These are phyloP conservation scores for Thraustochytrium striatum DNA, from an alignment of 352 stramenopile species.

Conservation along the genomic window DNA sequence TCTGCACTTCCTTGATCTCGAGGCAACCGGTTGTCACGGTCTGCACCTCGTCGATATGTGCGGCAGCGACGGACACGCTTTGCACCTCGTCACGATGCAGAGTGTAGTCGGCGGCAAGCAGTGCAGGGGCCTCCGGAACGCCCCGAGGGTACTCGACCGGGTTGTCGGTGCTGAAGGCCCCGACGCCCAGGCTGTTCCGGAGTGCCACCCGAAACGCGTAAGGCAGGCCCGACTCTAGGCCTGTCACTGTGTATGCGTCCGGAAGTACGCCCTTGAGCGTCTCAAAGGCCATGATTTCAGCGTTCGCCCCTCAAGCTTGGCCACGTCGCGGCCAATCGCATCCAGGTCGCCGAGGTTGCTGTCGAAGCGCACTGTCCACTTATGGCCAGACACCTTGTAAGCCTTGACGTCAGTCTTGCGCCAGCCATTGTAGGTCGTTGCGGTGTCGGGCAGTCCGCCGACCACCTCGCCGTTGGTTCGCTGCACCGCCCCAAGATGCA, in stretches of 20 bases:
- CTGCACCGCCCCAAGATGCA: conserved; percentile 14
- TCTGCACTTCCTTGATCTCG: conserved; percentile 87
- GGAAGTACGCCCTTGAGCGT: conserved; percentile 37
- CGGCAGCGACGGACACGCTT: conserved; percentile 78
- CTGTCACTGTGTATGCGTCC: conserved; percentile 45
- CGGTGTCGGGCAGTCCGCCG: background rate
- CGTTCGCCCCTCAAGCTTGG: too few relatives aligned
- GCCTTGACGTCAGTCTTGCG: background rate
- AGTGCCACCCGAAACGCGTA: conserved; percentile 40
- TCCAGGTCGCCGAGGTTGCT: conserved; percentile 40
- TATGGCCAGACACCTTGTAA: conserved; percentile 46
- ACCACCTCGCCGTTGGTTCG: conserved; percentile 12
- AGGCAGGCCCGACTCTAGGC: conserved; percentile 18
- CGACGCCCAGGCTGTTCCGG: conserved; percentile 22
- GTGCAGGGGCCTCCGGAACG: background rate
- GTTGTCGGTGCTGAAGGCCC: conserved; percentile 33
- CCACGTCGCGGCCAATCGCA: too few relatives aligned
- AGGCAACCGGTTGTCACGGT: conserved; percentile 63
- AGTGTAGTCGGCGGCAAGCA: conserved; percentile 56
- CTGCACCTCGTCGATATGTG: conserved; percentile 78
- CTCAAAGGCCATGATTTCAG: background rate
- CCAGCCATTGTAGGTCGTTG: conserved; percentile 27
- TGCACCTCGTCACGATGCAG: conserved; percentile 87
- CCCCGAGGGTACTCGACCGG: conserved; percentile 21
- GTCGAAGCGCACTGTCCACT: conserved; percentile 40